These are phyloP conservation scores for Curvularia hawaiiensis DNA, from an alignment of 2,329 filamentous ascomycete genomes.

Conservation along the genomic window DNA sequence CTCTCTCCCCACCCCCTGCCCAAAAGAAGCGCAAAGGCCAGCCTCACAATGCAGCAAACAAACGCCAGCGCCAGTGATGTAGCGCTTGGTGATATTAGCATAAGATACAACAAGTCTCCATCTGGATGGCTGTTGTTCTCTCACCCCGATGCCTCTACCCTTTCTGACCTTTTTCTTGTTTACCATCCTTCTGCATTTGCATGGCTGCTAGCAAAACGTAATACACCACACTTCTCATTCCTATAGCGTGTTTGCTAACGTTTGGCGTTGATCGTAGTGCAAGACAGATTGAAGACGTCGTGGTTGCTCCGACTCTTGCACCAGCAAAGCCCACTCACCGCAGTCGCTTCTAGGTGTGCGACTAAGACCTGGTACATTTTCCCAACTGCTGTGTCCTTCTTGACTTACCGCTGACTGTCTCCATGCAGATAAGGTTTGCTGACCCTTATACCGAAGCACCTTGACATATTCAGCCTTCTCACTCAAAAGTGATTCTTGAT, in stretches of 20 bases:
- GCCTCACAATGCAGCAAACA: slow-evolving; percentile 43
- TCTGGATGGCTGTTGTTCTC: slow-evolving; percentile 3
- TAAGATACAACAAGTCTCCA: slow-evolving; percentile 5
- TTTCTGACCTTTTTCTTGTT: slow-evolving; percentile 21
- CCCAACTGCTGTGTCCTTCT: neutral
- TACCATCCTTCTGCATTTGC: slow-evolving; percentile 27
- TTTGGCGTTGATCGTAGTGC: slow-evolving; percentile 15
- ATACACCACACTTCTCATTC: slow-evolving; percentile 32
- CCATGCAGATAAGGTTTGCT: slow-evolving; percentile 13
- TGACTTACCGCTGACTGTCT: slow-evolving; percentile 3
- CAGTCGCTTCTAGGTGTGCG: slow-evolving; percentile 21
- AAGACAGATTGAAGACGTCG: slow-evolving; percentile 17
- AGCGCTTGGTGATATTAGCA: slow-evolving; percentile 14
- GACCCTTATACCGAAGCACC: slow-evolving; percentile 3
- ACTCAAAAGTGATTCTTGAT: slow-evolving; percentile 12
- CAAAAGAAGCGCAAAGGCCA: slow-evolving; percentile 33
- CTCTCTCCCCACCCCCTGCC: slow-evolving; percentile 27
- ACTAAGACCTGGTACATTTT: slow-evolving; percentile 11
- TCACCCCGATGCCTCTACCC: slow-evolving; percentile 13
- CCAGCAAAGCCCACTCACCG: slow-evolving; percentile 20
- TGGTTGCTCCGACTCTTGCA: slow-evolving; percentile 5
- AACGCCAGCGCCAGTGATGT: slow-evolving; percentile 36
- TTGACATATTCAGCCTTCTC: slow-evolving; percentile 1
- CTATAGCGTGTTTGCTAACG: slow-evolving; percentile 17
- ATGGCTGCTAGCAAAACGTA: slow-evolving; percentile 35